These are phyloP conservation scores for Mycena galopus DNA, from an alignment of 768 basidiomycete genomes.

Conservation along the genomic window DNA sequence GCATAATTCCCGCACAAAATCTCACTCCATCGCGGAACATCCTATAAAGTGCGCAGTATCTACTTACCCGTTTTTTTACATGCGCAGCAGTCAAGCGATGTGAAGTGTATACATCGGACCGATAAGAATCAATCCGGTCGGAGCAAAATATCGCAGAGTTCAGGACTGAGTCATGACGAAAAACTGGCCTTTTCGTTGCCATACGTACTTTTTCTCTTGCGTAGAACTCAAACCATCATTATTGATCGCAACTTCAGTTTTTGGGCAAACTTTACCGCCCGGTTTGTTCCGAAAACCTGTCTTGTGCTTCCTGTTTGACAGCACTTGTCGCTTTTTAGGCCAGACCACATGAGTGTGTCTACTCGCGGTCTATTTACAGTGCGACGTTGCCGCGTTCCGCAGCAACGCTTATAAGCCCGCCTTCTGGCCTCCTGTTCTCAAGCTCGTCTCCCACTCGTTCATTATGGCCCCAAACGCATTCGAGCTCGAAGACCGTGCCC, in stretches of 20 bases:
- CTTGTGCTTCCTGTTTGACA: not conserved
- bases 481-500: constrained; percentile 19
- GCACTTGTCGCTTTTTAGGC: not conserved
- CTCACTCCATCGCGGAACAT: no score
- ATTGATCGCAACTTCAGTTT: not conserved
- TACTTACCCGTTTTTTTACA: no score
- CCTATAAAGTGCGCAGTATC: no score
- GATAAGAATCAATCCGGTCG: no score
- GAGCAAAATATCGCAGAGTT: no score
- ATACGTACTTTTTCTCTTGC: no score
- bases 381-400: constrained; percentile 15
- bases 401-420: constrained; percentile 21
- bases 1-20: no score
- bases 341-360: not conserved
- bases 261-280: not conserved
- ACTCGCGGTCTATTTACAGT: not conserved
- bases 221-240: no score
- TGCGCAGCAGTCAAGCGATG: no score
- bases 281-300: not conserved
- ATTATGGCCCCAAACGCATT: constrained; percentile 6
- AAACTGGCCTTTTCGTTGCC: no score
- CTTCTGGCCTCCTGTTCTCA: not conserved
- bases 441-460: not conserved
- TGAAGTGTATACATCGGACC: no score
- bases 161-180: no score